Percentiles rank a stretch among this genome's conserved stretches.
Conservation (phyloP, 208 protist species). For the Leptomonas seymouri region DNA sequence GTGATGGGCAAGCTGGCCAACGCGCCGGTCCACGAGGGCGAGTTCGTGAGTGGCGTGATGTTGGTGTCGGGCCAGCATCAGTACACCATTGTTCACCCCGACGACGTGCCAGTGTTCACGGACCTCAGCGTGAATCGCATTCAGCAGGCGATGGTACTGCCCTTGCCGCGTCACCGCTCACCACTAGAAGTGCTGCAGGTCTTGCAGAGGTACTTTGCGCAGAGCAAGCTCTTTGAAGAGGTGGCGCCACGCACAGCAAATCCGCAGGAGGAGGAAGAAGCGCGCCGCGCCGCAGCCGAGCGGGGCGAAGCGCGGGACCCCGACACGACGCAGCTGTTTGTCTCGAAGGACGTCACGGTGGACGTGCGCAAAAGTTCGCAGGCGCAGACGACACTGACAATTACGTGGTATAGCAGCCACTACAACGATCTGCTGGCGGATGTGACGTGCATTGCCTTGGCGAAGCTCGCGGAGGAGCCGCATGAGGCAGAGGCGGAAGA, state of each 20-base stretch:
- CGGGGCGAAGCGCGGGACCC: slow-evolving; percentile 27
- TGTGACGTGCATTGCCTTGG: slow-evolving; percentile 87
- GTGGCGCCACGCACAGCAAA: slow-evolving; percentile 20
- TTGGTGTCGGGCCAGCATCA: slow-evolving; percentile 85
- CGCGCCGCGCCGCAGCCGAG: slow-evolving; percentile 21
- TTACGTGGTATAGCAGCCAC: slow-evolving; percentile 82
- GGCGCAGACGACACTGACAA: slow-evolving; percentile 84
- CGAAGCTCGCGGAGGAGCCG: slow-evolving; percentile 71
- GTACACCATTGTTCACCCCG: slow-evolving; percentile 84
- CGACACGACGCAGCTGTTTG: slow-evolving; percentile 41
- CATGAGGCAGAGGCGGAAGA: slow-evolving; percentile 44
- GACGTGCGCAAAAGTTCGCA: slow-evolving; percentile 72
- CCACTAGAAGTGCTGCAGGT: slow-evolving; percentile 78
- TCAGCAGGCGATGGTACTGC: slow-evolving; percentile 86
- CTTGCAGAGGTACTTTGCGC: slow-evolving; percentile 85
- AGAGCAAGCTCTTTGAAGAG: slow-evolving; percentile 79
- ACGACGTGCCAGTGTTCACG: slow-evolving; percentile 88
- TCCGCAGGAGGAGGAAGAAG: slow-evolving; percentile 24
- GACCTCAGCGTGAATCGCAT: slow-evolving; percentile 80
- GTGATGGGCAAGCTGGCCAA: slow-evolving; percentile 84
- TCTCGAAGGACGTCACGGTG: slow-evolving; percentile 74
- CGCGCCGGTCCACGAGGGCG: slow-evolving; percentile 44
- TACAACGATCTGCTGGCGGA: slow-evolving; percentile 92
- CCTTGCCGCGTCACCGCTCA: slow-evolving; percentile 76
- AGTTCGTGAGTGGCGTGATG: slow-evolving; percentile 88